phyloP scores from a whole-genome alignment of 768 basidiomycete species.

The Sporobolomyces pararoseus region DNA sequence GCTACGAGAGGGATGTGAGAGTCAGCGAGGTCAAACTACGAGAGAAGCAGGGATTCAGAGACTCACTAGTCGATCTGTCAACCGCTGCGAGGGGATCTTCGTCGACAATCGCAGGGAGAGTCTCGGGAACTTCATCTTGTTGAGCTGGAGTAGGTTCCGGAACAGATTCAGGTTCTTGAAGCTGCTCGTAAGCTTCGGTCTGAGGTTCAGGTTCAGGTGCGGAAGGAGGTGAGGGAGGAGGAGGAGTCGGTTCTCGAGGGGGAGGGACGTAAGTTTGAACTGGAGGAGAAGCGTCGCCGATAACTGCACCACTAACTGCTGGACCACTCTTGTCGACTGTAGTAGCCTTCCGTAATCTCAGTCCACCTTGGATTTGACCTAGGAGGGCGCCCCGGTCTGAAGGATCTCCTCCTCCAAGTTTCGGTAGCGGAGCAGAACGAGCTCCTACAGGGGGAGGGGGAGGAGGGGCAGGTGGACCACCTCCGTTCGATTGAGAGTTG shows the following conservation, averaged over 20 bases:
- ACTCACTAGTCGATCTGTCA: constrained; percentile 49
- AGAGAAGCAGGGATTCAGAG: background rate
- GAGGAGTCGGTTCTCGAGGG: constrained; percentile 22
- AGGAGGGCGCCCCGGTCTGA: constrained; percentile 62
- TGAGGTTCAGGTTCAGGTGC: constrained; percentile 44
- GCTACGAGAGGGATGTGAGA: background rate
- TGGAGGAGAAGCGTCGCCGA: constrained; percentile 71
- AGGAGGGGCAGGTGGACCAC: constrained; percentile 43
- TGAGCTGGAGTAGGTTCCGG: constrained; percentile 52
- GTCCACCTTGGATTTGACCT: constrained; percentile 70
- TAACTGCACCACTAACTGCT: constrained; percentile 66
- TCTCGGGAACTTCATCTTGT: constrained; percentile 56
- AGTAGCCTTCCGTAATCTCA: constrained; percentile 65
- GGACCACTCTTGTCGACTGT: constrained; percentile 80
- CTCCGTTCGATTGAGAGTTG: background rate
- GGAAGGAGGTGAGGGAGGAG: constrained; percentile 50
- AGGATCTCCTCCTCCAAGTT: constrained; percentile 54
- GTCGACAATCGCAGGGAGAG: constrained; percentile 42
- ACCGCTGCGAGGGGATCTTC: constrained; percentile 51
- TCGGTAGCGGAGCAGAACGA: constrained; percentile 45
- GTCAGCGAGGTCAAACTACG: background rate
- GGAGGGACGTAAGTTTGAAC: constrained; percentile 61
- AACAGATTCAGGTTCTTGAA: background rate
- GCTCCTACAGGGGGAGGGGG: constrained; percentile 46
- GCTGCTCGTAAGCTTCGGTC: constrained; percentile 18